phyloP scores from a whole-genome alignment of 345 rosid genomes.

The Sisymbrium irio region DNA sequence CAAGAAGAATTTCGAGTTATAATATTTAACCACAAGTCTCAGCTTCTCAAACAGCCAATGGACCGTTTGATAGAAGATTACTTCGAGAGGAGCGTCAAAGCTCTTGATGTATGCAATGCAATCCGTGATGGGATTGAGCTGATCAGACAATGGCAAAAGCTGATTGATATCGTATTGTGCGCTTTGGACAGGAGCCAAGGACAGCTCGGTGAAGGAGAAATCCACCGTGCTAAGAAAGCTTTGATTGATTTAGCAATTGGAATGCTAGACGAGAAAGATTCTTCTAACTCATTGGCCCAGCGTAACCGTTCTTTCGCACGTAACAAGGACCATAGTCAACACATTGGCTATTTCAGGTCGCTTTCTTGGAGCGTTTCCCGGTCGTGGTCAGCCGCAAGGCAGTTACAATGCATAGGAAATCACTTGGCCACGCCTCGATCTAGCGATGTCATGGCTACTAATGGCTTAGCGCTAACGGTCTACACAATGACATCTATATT shows the following conservation, averaged over 20 bases:
- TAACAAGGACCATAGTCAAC: slow-evolving; percentile 39
- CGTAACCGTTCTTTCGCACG: slow-evolving; percentile 79
- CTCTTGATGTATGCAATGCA: slow-evolving; percentile 79
- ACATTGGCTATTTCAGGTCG: slow-evolving; percentile 62
- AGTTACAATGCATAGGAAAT: slow-evolving; percentile 70
- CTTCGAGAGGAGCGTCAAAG: slow-evolving; percentile 67
- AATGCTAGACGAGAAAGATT: slow-evolving; percentile 81
- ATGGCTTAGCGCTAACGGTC: slow-evolving; percentile 62
- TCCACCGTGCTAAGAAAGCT: slow-evolving; percentile 81
- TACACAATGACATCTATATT: slow-evolving; percentile 64
- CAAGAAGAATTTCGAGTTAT: slow-evolving; percentile 58
- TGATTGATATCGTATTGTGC: slow-evolving; percentile 54
- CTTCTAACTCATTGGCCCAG: slow-evolving; percentile 50
- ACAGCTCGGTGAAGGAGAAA: slow-evolving; percentile 63
- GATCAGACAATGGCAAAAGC: slow-evolving; percentile 60
- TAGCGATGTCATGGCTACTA: slow-evolving; percentile 51
- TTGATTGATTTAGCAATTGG: slow-evolving; percentile 65
- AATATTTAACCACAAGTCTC: slow-evolving; percentile 37
- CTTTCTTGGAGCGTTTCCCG: slow-evolving; percentile 90
- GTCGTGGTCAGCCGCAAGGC: slow-evolving; percentile 90
- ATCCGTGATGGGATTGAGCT: slow-evolving; percentile 71
- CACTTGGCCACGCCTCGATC: slow-evolving; percentile 53
- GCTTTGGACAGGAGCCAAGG: slow-evolving; percentile 41
- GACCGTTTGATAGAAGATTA: slow-evolving; percentile 55
- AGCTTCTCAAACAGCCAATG: slow-evolving; percentile 39